A percentile compares a stretch with the other conserved stretches of the same genome.
Evolutionary conservation across 495 filamentous ascomycete species (phyloP).

Genomic region (Lophiotrema nucula): DNA sequence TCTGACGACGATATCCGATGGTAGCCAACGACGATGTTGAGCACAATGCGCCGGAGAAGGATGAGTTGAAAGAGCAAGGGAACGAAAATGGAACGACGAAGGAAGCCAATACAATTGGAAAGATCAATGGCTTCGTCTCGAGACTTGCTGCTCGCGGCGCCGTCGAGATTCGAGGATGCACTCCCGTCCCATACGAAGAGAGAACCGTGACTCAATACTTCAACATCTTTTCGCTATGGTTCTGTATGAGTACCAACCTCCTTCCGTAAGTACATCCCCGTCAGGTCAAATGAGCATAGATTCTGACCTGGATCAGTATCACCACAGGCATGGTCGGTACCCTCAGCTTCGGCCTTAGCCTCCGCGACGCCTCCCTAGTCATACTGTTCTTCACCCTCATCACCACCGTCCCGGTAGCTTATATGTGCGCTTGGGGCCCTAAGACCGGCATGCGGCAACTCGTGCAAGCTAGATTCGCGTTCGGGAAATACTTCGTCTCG

Average conservation of each 20-base stretch:
- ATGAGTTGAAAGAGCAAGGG: too few species aligned
- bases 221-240: conserved; percentile 18
- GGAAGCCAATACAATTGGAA: neutral
- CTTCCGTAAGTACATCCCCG: conserved; percentile 10
- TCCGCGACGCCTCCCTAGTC: conserved; percentile 50
- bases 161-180: conserved; percentile 9
- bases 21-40: too few species aligned
- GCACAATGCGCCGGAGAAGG: too few species aligned
- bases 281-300: neutral
- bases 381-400: conserved; percentile 58
- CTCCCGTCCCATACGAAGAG: conserved; percentile 20
- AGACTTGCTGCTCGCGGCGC: neutral
- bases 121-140: conserved; percentile 2
- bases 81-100: too few species aligned
- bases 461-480: conserved; percentile 55
- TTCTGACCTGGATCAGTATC: conserved; percentile 41
- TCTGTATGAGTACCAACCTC: conserved; percentile 16
- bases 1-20: too few species aligned
- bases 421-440: conserved; percentile 51
- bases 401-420: conserved; percentile 50
- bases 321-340: conserved; percentile 58
- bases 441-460: conserved; percentile 57
- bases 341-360: conserved; percentile 47
- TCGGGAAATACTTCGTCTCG: conserved; percentile 45
- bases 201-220: conserved; percentile 14